These are phyloP conservation scores for Hemileccinum impolitum DNA, from an alignment of 768 basidiomycete species.

Conservation along the genomic window DNA sequence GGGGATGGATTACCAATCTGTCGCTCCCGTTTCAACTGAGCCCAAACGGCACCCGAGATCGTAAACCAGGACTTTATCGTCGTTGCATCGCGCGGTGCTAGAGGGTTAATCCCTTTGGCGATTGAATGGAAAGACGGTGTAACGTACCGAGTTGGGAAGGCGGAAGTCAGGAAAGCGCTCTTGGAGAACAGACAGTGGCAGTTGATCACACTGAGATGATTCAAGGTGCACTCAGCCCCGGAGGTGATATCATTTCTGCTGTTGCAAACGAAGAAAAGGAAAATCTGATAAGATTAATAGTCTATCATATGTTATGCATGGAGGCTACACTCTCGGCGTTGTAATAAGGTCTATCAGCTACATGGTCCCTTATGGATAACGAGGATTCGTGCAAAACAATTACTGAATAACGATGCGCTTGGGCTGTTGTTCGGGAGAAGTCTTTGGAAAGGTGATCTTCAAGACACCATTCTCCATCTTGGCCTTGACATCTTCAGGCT, in stretches of 20 bases:
- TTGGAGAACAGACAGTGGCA: not conserved
- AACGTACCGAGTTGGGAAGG: not conserved
- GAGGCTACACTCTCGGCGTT: too few species aligned
- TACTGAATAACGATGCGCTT: conserved; percentile 34
- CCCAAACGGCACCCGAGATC: not conserved
- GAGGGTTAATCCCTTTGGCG: not conserved
- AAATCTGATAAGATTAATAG: too few species aligned
- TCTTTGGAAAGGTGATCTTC: conserved; percentile 46
- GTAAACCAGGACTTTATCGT: conserved; percentile 2
- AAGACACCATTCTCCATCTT: conserved; percentile 47
- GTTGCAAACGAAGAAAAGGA: too few species aligned
- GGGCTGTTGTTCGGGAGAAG: conserved; percentile 36
- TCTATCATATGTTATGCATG: too few species aligned
- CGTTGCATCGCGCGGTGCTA: not conserved
- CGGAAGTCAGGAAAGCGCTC: not conserved
- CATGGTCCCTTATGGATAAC: not conserved
- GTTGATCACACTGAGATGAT: not conserved
- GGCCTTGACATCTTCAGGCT: conserved; percentile 48
- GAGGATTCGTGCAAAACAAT: too few species aligned
- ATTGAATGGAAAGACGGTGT: not conserved
- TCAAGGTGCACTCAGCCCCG: too few species aligned
- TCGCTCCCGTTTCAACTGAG: not conserved
- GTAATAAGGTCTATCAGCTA: not conserved
- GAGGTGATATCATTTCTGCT: too few species aligned
- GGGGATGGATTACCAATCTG: not conserved